phyloP scores from a whole-genome alignment of 2,329 filamentous ascomycete genomes.

The Colletotrichum chlorophyti region DNA sequence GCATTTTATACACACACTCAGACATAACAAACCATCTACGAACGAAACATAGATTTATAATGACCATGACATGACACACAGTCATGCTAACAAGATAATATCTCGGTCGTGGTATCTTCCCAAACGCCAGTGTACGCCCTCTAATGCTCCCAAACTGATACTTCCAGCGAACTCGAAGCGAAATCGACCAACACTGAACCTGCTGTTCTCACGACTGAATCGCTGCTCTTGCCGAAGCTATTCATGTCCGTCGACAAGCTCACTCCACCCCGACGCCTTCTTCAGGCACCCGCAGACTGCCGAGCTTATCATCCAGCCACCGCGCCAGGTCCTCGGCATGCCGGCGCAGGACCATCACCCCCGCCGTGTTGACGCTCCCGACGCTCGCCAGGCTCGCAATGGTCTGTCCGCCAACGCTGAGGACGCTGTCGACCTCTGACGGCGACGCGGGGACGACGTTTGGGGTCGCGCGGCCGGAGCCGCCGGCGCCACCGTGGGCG shows the following conservation, averaged over 20 bases:
- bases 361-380: slow-evolving; percentile 48
- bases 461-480: slow-evolving; percentile 35
- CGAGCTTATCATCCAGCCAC: slow-evolving; percentile 67
- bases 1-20: neutral
- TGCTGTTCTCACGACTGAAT: too few species aligned
- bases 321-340: slow-evolving; percentile 65
- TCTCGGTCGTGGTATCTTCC: slow-evolving; percentile 28
- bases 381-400: slow-evolving; percentile 46
- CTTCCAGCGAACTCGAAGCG: too few species aligned
- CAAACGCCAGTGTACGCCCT: slow-evolving; percentile 24
- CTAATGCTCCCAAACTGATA: neutral
- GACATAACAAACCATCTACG: neutral
- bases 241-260: too few species aligned
- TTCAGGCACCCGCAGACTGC: slow-evolving; percentile 58
- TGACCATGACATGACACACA: neutral
- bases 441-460: slow-evolving; percentile 39
- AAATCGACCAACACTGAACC: too few species aligned
- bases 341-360: slow-evolving; percentile 58
- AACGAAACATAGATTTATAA: neutral
- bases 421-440: slow-evolving; percentile 55
- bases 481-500: slow-evolving; percentile 28
- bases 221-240: too few species aligned
- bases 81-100: neutral
- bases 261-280: slow-evolving; percentile 52
- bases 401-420: slow-evolving; percentile 53